A percentile compares a stretch with the other conserved stretches of the same genome.
Evolutionary conservation across 225 moss, liverwort and hornwort genomes (phyloP).

Genomic region (Bryum argenteum): DNA sequence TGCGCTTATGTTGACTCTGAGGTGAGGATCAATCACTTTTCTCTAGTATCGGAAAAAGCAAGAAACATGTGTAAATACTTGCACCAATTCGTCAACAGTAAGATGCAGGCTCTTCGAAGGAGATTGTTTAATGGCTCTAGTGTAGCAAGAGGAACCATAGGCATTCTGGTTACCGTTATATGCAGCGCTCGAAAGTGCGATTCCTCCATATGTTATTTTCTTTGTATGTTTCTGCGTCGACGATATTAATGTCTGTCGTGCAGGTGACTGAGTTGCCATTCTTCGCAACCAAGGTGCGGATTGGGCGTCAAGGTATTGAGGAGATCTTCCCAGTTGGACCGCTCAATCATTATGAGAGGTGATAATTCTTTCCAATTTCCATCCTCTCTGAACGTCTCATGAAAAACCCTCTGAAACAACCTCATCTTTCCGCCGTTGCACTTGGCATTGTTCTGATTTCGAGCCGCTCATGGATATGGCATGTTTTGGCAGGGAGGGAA

Average conservation of each 20-base stretch:
- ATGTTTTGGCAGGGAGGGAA: constrained; percentile 68
- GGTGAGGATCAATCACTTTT: constrained; percentile 47
- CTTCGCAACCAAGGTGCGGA: constrained; percentile 91
- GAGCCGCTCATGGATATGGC: constrained; percentile 16
- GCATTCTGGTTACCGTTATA: background rate
- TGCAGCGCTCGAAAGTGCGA: constrained; percentile 5
- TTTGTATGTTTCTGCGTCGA: constrained; percentile 2
- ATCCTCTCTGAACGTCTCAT: background rate
- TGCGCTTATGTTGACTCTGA: constrained; percentile 85
- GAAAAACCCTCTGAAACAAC: background rate
- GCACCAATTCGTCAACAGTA: background rate
- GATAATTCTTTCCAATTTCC: constrained; percentile 2
- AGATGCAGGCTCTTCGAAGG: background rate
- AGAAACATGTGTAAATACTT: background rate
- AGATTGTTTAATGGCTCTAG: background rate
- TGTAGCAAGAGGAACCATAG: background rate
- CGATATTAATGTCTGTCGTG: constrained; percentile 13
- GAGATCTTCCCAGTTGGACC: constrained; percentile 88
- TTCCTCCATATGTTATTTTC: background rate
- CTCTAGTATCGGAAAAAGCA: background rate
- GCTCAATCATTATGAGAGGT: constrained; percentile 84
- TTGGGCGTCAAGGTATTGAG: constrained; percentile 83
- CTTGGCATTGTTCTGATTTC: background rate
- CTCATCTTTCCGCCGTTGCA: background rate
- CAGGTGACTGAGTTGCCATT: constrained; percentile 97